Percentiles rank a stretch among this genome's conserved stretches.
phyloP scores from a whole-genome alignment of 176 grass and related monocot species.

The Sorghum bicolor region DNA sequence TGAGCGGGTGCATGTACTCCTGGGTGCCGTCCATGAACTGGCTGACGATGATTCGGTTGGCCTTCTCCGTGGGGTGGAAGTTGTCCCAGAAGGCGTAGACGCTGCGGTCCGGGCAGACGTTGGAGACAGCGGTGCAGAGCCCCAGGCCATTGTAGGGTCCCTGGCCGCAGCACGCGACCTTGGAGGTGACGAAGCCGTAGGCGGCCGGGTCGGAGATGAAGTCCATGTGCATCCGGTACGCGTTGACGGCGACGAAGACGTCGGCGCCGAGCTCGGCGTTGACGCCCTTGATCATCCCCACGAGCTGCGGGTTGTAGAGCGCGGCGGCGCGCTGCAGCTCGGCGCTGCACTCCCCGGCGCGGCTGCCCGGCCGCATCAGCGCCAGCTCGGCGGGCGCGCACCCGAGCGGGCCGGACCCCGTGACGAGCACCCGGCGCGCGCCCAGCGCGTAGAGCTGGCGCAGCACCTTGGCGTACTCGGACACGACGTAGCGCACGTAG shows the following conservation, averaged over 20 bases:
- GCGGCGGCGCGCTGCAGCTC: slow-evolving; percentile 54
- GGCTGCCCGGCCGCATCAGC: slow-evolving; percentile 41
- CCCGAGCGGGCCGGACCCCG: slow-evolving; percentile 48
- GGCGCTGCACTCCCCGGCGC: slow-evolving; percentile 44
- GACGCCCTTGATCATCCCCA: slow-evolving; percentile 38
- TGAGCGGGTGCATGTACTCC: slow-evolving; percentile 67
- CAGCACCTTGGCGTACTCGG: slow-evolving; percentile 58
- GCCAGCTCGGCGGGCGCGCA: slow-evolving; percentile 61
- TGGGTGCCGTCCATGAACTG: slow-evolving; percentile 50
- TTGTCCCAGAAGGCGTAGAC: slow-evolving; percentile 69
- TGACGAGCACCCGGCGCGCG: slow-evolving; percentile 51
- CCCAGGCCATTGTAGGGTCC: slow-evolving; percentile 67
- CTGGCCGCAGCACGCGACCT: slow-evolving; percentile 68
- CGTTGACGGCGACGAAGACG: slow-evolving; percentile 63
- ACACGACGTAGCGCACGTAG: slow-evolving; percentile 51
- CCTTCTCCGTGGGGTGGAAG: slow-evolving; percentile 65
- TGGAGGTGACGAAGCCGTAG: slow-evolving; percentile 63
- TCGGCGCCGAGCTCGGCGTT: slow-evolving; percentile 36
- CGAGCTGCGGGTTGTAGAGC: slow-evolving; percentile 64
- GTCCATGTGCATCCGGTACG: slow-evolving; percentile 72
- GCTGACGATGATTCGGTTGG: slow-evolving; percentile 64
- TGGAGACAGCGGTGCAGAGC: slow-evolving; percentile 49
- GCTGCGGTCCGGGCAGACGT: slow-evolving; percentile 51
- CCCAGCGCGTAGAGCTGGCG: slow-evolving; percentile 36
- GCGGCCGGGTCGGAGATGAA: slow-evolving; percentile 53